These are phyloP conservation scores for Xenoacremonium recifei DNA, from an alignment of 2,329 filamentous ascomycete species.

Conservation along the genomic window DNA sequence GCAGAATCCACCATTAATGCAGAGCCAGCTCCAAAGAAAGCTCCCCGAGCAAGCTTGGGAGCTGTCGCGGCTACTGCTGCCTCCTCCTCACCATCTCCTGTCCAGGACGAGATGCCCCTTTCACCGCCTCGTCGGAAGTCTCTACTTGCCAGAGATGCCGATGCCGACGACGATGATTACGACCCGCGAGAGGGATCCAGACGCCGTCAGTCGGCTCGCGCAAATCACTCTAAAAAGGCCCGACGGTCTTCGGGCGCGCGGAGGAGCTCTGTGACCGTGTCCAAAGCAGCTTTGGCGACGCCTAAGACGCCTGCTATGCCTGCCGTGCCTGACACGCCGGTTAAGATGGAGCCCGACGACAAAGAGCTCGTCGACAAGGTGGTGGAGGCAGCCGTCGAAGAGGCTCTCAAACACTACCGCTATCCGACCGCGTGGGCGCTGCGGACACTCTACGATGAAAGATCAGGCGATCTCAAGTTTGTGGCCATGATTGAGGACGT, in stretches of 20 bases:
- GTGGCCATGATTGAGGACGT: constrained; percentile 58
- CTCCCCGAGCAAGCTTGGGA: too few relatives aligned
- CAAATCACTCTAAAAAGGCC: constrained; percentile 28
- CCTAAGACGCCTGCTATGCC: constrained; percentile 13
- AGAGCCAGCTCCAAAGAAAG: constrained; percentile 8
- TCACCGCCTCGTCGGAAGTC: constrained; percentile 27
- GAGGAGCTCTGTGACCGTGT: constrained; percentile 20
- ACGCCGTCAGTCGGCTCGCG: constrained; percentile 32
- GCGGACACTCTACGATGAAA: constrained; percentile 59
- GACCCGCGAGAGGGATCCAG: constrained; percentile 36
- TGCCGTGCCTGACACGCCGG: too few relatives aligned
- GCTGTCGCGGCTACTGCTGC: too few relatives aligned
- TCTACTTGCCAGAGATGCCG: constrained; percentile 27
- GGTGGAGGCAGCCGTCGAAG: constrained; percentile 56
- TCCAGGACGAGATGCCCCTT: constrained; percentile 14
- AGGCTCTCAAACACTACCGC: constrained; percentile 54
- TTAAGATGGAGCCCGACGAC: constrained; percentile 34
- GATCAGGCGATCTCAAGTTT: constrained; percentile 48
- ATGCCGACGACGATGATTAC: constrained; percentile 45
- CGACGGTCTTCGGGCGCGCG: constrained; percentile 22
- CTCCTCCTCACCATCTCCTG: constrained; percentile 20
- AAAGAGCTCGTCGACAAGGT: constrained; percentile 50
- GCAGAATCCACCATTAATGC: constrained; percentile 12
- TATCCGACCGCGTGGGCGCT: constrained; percentile 64
- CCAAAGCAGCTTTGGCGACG: constrained; percentile 16